Conservation (phyloP, 2,329 filamentous ascomycete species). For the Akanthomyces dipterigenus region DNA sequence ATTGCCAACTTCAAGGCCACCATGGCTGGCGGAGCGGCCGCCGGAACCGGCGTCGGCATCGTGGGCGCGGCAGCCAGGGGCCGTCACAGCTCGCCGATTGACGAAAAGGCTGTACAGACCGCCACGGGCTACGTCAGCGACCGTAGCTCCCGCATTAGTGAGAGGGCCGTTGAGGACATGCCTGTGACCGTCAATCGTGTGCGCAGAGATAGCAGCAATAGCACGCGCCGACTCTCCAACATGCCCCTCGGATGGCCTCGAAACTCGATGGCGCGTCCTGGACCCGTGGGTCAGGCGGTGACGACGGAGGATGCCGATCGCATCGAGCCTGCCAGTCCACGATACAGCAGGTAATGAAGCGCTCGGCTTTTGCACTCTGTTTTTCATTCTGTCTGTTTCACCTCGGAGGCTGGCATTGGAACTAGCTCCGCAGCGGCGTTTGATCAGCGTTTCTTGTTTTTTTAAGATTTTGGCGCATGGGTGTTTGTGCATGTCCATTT, state of each 20-base stretch:
- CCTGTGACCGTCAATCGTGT: slow-evolving; percentile 17
- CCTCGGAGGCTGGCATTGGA: not conserved
- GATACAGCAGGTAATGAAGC: not conserved
- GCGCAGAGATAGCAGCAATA: slow-evolving; percentile 15
- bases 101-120: slow-evolving; percentile 19
- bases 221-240: slow-evolving; percentile 24
- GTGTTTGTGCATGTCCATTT: not conserved
- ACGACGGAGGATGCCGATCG: not conserved
- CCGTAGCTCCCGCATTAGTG: slow-evolving; percentile 16
- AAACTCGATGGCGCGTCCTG: slow-evolving; percentile 19
- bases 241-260: slow-evolving; percentile 34
- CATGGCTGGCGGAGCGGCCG: slow-evolving; percentile 13
- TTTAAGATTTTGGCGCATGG: not conserved
- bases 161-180: slow-evolving; percentile 12
- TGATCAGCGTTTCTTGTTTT: not conserved
- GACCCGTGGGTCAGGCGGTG: not conserved
- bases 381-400: not conserved
- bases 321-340: not conserved
- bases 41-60: slow-evolving; percentile 11
- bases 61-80: slow-evolving; percentile 18
- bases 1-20: not conserved
- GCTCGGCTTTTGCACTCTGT: not conserved
- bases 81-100: slow-evolving; percentile 13
- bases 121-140: slow-evolving; percentile 14
- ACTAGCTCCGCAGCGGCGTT: not conserved